Evolutionary conservation across 108 stramenopile genomes (phyloP), one percentile per base, ranked within the genome.

Genomic region (Pseudonitzschia multistriata): DNA sequence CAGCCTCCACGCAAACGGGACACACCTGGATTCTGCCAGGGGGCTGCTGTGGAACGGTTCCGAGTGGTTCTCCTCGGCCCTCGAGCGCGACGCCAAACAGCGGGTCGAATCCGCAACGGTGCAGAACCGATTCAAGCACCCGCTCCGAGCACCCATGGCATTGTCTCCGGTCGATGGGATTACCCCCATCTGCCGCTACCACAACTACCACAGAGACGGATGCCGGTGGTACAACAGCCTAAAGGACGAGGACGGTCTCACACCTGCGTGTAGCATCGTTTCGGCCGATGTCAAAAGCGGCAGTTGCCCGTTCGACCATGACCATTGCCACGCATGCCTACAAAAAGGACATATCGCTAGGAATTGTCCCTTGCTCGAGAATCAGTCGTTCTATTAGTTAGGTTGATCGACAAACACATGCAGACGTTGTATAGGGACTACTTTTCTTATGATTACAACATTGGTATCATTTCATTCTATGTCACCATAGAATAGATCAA

Each of bases 141-240:
- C 92, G 7, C 59, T 79, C 39, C 73, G 86, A 68, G 92, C 88
- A 7, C 88, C 92, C 2, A 25, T 86, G 40, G 83, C 69, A 17
- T 50, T 86, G 28, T 87, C 85, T 8, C 89, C 89, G 3, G 57
- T 66, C 31, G 88, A 84, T 50, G 59, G 72, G 15, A 54, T n/a
- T n/a, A 83, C 61, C 31, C 83, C 89, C 29, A 91, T 94, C 42
- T 94, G 92, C 68, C 81, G 92, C 15, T 94, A 85, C 60, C 85
- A 94, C 80, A 94, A 94, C 64, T 94, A 94, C 68, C 80, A 88
- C 76, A 64, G 67, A 28, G 78, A 86, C 25, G 92, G 89, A 66
- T 77, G 74, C 68, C 33, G 67, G 24, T 78, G 33, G 34, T 30
- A 33, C 52, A 53, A 53, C 19, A n/a, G 22, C 19, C n/a, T 0